Evolutionary conservation across 306 rosid species (phyloP).

Genomic region (Malus fusca): DNA sequence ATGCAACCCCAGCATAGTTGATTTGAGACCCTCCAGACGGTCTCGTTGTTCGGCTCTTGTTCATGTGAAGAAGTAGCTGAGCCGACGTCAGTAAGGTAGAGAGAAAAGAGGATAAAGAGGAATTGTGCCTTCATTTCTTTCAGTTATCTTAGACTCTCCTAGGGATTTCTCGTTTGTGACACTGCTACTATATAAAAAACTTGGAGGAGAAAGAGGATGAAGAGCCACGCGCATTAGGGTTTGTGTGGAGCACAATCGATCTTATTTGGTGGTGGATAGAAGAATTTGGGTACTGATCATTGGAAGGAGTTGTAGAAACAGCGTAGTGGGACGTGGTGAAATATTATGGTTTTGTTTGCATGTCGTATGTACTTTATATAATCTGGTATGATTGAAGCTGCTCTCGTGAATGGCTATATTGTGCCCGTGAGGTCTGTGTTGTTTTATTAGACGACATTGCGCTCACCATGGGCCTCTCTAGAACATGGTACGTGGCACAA

Average conservation of each 20-base stretch:
- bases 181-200: not conserved
- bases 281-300: too few relatives aligned
- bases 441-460: slow-evolving; percentile 8
- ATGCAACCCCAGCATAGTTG: slow-evolving; percentile 84
- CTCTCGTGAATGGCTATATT: slow-evolving; percentile 15
- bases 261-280: not conserved
- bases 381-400: not conserved
- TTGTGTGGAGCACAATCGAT: not conserved
- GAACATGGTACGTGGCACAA: slow-evolving; percentile 4
- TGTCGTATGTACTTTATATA: not conserved
- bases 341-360: not conserved
- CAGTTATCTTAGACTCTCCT: not conserved
- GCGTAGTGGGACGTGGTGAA: not conserved
- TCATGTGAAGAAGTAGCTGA: slow-evolving; percentile 9
- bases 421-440: slow-evolving; percentile 14
- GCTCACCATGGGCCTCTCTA: slow-evolving; percentile 11
- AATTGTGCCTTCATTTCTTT: slow-evolving; percentile 33
- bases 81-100: slow-evolving; percentile 5
- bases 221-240: not conserved
- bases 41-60: slow-evolving; percentile 43
- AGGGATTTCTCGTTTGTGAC: not conserved
- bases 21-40: slow-evolving; percentile 55
- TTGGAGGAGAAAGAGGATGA: not conserved
- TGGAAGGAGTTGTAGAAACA: too few relatives aligned
- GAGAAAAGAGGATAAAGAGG: slow-evolving; percentile 14